These are phyloP conservation scores for Discostella stelligeroides DNA, from an alignment of 108 stramenopile genomes.

Conservation along the genomic window DNA sequence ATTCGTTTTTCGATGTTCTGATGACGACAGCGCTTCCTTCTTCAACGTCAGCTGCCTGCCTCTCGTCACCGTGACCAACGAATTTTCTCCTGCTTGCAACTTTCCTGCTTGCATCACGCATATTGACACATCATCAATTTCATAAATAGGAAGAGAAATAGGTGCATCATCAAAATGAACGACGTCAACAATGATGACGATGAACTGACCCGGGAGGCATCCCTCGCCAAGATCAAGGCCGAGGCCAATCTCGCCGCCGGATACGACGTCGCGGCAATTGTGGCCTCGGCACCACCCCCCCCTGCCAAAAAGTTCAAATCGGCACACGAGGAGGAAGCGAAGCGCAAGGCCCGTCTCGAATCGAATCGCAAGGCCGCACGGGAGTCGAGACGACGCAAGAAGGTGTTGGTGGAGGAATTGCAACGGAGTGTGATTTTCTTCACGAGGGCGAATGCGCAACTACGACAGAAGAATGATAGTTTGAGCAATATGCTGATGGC, in stretches of 20 bases:
- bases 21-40: too few species aligned
- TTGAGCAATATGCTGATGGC: constrained; percentile 28
- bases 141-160: too few species aligned
- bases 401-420: constrained; percentile 85
- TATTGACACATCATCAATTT: too few species aligned
- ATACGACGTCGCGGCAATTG: background rate
- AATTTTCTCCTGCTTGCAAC: too few species aligned
- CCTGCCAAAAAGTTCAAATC: constrained; percentile 7
- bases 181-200: too few species aligned
- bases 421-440: constrained; percentile 87
- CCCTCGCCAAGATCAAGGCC: constrained; percentile 24
- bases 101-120: too few species aligned
- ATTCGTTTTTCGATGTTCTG: too few species aligned
- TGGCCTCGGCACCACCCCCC: background rate
- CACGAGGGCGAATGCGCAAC: constrained; percentile 50
- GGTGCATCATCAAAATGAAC: too few species aligned
- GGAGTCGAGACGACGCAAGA: constrained; percentile 81
- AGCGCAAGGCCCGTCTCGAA: constrained; percentile 80
- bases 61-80: too few species aligned
- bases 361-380: constrained; percentile 88
- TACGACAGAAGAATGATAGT: constrained; percentile 32
- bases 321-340: constrained; percentile 3
- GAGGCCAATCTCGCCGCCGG: constrained; percentile 11
- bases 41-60: too few species aligned
- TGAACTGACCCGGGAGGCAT: too few species aligned